A percentile compares a stretch with the other conserved stretches of the same genome.
phyloP scores from a whole-genome alignment of 1,284 basidiomycete genomes.

The Ustilago vetiveriae region DNA sequence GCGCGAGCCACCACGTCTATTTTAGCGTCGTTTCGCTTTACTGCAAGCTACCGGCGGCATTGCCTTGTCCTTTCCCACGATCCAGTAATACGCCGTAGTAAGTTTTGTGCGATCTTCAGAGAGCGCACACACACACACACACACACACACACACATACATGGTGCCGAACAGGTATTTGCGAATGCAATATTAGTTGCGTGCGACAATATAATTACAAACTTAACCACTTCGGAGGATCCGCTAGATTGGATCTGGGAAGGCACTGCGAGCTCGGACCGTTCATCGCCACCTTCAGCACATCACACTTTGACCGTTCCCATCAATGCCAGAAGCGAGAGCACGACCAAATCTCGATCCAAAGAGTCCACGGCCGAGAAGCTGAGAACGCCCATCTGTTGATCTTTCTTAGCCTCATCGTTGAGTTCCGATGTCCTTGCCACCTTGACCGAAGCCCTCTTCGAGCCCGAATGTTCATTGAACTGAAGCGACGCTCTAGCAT shows the following conservation, averaged over 20 bases:
- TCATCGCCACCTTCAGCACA: not conserved
- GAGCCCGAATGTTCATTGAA: slow-evolving; percentile 10
- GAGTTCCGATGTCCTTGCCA: not conserved
- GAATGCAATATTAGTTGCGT: too few species aligned
- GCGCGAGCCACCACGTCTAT: not conserved
- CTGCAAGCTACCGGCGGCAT: too few species aligned
- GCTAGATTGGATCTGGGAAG: too few species aligned
- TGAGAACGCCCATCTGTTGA: slow-evolving; percentile 26
- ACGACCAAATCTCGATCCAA: slow-evolving; percentile 32
- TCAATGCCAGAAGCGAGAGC: slow-evolving; percentile 31
- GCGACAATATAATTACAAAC: too few species aligned
- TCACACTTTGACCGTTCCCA: slow-evolving; percentile 23
- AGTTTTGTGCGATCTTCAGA: too few species aligned
- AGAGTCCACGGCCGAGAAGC: slow-evolving; percentile 2
- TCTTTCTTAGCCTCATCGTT: slow-evolving; percentile 2
- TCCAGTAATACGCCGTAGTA: too few species aligned
- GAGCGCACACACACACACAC: too few species aligned
- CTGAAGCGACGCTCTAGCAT: slow-evolving; percentile 26
- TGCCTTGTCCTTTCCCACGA: too few species aligned
- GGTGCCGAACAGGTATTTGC: too few species aligned
- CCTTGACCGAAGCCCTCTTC: not conserved
- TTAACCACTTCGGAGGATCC: too few species aligned
- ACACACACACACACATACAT: too few species aligned
- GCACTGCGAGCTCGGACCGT: not conserved
- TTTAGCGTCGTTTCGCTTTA: too few species aligned